phyloP scores from a whole-genome alignment of 345 rosid species.

The Capsella bursapastoris region DNA sequence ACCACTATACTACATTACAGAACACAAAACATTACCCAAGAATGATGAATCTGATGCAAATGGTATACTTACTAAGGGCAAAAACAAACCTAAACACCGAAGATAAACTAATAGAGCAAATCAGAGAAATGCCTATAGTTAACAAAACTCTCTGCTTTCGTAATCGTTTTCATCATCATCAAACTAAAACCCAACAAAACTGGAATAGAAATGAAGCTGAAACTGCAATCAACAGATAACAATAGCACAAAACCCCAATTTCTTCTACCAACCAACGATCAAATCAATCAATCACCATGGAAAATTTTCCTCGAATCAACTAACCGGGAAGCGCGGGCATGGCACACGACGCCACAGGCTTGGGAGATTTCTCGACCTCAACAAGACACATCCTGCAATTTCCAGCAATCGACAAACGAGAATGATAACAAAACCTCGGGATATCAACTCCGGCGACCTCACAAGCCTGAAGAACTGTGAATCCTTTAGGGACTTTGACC shows the following conservation, averaged over 20 bases:
- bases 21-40: background rate
- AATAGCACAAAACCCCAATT: conserved; percentile 1
- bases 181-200: background rate
- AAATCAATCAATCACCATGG: background rate
- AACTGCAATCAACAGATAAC: background rate
- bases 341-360: conserved; percentile 99
- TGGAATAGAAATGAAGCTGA: conserved; percentile 19
- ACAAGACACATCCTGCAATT: conserved; percentile 99
- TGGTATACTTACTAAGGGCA: background rate
- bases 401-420: conserved; percentile 94
- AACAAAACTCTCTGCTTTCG: too few relatives aligned
- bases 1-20: conserved; percentile 17
- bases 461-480: conserved; percentile 96
- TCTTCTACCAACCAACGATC: conserved; percentile 2
- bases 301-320: background rate
- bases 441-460: conserved; percentile 99
- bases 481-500: conserved; percentile 95
- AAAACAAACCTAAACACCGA: background rate
- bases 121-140: background rate
- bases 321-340: conserved; percentile 99
- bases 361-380: conserved; percentile 98
- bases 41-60: background rate
- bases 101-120: background rate
- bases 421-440: conserved; percentile 93
- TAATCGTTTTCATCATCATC: background rate